These are phyloP conservation scores for Kodamaea fukazawae DNA, from an alignment of 805 yeast genomes.

Conservation along the genomic window DNA sequence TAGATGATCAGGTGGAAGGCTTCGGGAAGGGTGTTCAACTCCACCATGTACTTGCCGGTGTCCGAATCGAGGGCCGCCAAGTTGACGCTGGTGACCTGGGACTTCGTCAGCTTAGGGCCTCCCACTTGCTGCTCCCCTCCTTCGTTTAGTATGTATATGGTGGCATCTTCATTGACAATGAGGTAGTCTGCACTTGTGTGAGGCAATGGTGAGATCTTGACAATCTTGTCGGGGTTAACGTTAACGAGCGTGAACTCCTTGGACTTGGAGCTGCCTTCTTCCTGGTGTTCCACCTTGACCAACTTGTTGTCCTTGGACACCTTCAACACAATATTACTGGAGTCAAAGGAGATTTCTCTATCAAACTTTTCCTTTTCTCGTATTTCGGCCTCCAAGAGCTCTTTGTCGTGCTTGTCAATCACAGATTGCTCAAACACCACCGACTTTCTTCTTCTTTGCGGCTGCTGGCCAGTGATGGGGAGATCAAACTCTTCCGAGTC, in stretches of 20 bases:
- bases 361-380: constrained; percentile 1
- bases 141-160: constrained; percentile 4
- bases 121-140: constrained; percentile 9
- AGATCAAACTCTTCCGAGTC: too few relatives aligned
- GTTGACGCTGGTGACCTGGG: constrained; percentile 5
- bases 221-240: constrained; percentile 8
- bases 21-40: constrained; percentile 7
- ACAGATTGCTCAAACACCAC: constrained; percentile 7
- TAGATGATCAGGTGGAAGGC: constrained; percentile 7
- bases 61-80: constrained; percentile 2
- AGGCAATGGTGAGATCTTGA: constrained; percentile 5
- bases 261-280: neutral
- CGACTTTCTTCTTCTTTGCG: constrained; percentile 1
- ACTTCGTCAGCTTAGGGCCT: constrained; percentile 6
- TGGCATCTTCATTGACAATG: constrained; percentile 8
- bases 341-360: neutral
- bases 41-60: constrained; percentile 4
- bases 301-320: constrained; percentile 6
- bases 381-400: constrained; percentile 1
- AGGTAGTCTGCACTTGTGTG: constrained; percentile 7
- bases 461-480: too few relatives aligned
- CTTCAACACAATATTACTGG: constrained; percentile 3
- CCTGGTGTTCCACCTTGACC: constrained; percentile 2
- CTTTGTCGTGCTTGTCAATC: constrained; percentile 7
- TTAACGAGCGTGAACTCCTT: constrained; percentile 2